Evolutionary conservation across 495 filamentous ascomycete species (phyloP).

Genomic region (Talaromyces liani): DNA sequence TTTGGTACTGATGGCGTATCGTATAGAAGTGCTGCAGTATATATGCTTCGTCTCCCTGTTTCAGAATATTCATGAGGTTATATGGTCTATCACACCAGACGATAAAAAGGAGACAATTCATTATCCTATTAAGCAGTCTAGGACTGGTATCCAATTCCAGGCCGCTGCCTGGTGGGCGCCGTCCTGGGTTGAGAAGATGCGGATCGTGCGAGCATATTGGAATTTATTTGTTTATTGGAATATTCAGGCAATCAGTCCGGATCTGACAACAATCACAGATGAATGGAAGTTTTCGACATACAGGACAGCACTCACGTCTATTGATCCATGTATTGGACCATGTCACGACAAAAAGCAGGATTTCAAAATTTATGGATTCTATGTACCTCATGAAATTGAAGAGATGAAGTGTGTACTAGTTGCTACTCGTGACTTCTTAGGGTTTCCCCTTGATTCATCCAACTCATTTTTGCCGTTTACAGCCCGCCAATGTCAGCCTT

Average conservation of each 20-base stretch:
- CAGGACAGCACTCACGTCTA: background rate
- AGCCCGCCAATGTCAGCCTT: background rate
- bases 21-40: conserved; percentile 5
- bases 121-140: conserved; percentile 3
- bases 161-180: conserved; percentile 6
- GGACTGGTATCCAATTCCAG: background rate
- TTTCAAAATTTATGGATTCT: too few relatives aligned
- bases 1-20: conserved; percentile 1
- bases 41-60: conserved; percentile 3
- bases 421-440: conserved; percentile 4
- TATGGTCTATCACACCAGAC: conserved; percentile 2
- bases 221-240: conserved; percentile 9
- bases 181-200: conserved; percentile 1
- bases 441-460: background rate
- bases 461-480: conserved; percentile 1
- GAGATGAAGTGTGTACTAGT: conserved; percentile 8
- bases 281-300: background rate
- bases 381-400: background rate
- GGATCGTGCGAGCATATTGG: conserved; percentile 6
- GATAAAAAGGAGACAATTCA: background rate
- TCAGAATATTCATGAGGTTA: conserved; percentile 3
- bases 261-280: background rate
- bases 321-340: conserved; percentile 1
- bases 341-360: too few relatives aligned
- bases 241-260: conserved; percentile 1